Evolutionary conservation across 2,329 filamentous ascomycete species (phyloP).

Genomic region (Fusarium agapanthi): DNA sequence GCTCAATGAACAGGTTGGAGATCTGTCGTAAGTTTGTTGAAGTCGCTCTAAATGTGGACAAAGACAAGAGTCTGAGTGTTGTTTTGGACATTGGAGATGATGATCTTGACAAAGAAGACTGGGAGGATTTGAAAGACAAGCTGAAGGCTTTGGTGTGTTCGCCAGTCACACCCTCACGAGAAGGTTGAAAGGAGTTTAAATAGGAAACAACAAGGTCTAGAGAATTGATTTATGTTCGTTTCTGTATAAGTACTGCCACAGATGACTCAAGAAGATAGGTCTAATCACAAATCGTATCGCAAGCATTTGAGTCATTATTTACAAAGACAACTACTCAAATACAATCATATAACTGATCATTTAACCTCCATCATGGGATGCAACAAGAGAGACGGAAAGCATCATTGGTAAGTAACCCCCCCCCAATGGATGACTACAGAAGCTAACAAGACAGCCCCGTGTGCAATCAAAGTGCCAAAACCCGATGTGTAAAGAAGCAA

Average conservation of each 20-base stretch:
- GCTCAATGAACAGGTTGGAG: background rate
- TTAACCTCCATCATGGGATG: background rate
- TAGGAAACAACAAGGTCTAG: background rate
- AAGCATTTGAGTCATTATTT: background rate
- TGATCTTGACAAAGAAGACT: background rate
- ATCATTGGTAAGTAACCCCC: background rate
- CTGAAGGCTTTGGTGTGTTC: background rate
- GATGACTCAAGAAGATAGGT: background rate
- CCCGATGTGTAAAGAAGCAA: background rate
- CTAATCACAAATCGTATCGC: background rate
- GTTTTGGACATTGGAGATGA: background rate
- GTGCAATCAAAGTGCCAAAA: background rate
- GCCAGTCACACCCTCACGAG: accelerated
- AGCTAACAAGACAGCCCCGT: background rate
- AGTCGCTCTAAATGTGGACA: background rate
- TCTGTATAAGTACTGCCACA: background rate
- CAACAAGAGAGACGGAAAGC: accelerated
- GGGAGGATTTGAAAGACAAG: background rate
- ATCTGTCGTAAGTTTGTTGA: background rate
- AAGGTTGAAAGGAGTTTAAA: background rate
- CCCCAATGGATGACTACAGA: accelerated
- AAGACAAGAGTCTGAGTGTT: background rate
- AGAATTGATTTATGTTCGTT: background rate
- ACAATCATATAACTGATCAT: background rate
- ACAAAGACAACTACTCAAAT: accelerated